A percentile compares a stretch with the other conserved stretches of the same genome.
phyloP scores from a whole-genome alignment of 2,329 filamentous ascomycete genomes.

The Verticillium nubilum region DNA sequence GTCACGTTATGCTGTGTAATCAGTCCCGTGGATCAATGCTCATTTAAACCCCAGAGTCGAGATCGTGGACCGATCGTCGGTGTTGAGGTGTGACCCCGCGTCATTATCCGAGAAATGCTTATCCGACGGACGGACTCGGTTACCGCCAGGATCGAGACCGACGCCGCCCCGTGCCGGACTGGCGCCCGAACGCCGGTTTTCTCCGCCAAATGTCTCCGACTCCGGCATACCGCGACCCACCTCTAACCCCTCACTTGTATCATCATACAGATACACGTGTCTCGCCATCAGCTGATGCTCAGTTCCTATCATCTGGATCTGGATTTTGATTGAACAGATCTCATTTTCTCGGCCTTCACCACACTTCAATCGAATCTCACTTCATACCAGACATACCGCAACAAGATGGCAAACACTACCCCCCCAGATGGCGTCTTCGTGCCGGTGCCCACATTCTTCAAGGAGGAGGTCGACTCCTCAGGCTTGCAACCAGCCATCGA shows the following conservation, averaged over 20 bases:
- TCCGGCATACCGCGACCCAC: not conserved
- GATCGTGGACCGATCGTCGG: not conserved
- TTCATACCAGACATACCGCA: not conserved
- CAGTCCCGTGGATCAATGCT: not conserved
- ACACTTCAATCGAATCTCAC: not conserved
- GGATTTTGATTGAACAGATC: not conserved
- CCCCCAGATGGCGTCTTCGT: slow-evolving; percentile 48
- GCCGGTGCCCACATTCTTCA: slow-evolving; percentile 59
- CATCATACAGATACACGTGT: not conserved
- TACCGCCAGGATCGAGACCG: not conserved
- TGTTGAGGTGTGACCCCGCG: slow-evolving; percentile 2
- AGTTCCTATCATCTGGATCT: not conserved
- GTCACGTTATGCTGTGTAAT: slow-evolving; percentile 8
- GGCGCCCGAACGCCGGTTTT: not conserved
- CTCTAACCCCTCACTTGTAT: not conserved
- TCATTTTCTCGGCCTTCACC: not conserved
- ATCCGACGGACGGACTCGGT: not conserved
- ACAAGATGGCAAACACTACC: slow-evolving; percentile 2
- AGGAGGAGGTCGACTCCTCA: slow-evolving; percentile 31
- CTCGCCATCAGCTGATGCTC: not conserved
- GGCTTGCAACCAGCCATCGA: slow-evolving; percentile 46
- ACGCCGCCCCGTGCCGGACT: not conserved
- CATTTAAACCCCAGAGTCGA: not conserved
- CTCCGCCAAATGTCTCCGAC: not conserved
- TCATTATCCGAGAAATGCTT: not conserved